Percentiles rank a stretch among this genome's conserved stretches.
phyloP scores from a whole-genome alignment of 345 rosid genomes.

The Bruguiera sexangula region DNA sequence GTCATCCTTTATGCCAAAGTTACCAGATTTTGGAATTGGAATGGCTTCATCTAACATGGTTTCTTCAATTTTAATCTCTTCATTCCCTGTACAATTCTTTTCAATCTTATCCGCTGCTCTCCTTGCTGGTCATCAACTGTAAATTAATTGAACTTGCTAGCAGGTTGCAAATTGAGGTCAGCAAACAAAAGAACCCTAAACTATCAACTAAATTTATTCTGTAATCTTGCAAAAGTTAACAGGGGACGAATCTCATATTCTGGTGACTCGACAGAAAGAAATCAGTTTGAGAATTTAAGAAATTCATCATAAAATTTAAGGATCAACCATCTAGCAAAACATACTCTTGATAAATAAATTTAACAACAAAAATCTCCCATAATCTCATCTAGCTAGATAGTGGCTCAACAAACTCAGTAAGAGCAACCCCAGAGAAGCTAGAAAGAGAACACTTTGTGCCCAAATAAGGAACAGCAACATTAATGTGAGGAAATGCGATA shows the following conservation, averaged over 20 bases:
- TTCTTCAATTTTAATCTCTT: conserved; percentile 73
- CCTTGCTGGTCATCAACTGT: conserved; percentile 60
- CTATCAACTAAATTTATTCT: neutral
- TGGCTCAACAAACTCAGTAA: no score
- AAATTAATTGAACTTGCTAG: conserved; percentile 46
- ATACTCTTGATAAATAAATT: no score
- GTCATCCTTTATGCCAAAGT: conserved; percentile 24
- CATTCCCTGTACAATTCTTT: conserved; percentile 49
- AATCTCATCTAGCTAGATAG: no score
- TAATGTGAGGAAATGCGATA: no score
- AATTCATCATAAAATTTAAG: no score
- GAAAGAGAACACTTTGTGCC: no score
- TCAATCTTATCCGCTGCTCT: conserved; percentile 75
- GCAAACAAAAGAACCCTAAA: neutral
- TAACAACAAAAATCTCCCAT: no score
- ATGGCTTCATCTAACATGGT: conserved; percentile 77
- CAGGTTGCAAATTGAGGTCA: conserved; percentile 36
- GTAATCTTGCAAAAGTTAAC: neutral
- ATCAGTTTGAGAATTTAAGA: no score
- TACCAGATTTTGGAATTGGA: conserved; percentile 40
- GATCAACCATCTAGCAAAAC: no score
- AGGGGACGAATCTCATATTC: neutral
- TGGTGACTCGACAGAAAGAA: no score
- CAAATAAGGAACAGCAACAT: no score
- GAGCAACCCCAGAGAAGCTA: no score